phyloP scores from a whole-genome alignment of 176 grass and related monocot species.

The Oropetium thomaeum region DNA sequence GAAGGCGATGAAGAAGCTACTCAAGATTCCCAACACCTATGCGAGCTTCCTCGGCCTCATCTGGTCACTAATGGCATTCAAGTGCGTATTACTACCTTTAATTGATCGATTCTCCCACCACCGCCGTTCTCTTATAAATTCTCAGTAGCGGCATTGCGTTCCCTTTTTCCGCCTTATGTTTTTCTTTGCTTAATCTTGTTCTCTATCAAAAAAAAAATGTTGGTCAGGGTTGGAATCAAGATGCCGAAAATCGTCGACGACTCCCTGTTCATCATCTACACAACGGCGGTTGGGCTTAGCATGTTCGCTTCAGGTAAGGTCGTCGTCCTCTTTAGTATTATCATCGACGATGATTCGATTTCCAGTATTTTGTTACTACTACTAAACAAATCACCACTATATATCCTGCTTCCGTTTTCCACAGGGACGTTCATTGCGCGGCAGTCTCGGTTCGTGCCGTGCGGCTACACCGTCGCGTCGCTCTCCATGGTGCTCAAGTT shows the following conservation, averaged over 20 bases:
- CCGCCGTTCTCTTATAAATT: too few relatives aligned
- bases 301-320: conserved; percentile 76
- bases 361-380: neutral
- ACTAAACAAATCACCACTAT: neutral
- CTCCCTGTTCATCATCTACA: conserved; percentile 57
- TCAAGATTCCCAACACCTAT: conserved; percentile 71
- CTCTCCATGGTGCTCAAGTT: conserved; percentile 64
- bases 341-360: neutral
- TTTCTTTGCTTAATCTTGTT: neutral
- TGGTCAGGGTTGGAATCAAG: conserved; percentile 49
- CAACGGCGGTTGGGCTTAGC: conserved; percentile 70
- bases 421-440: conserved; percentile 87
- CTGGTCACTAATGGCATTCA: conserved; percentile 75
- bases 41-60: conserved; percentile 75
- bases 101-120: too few relatives aligned
- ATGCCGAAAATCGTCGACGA: conserved; percentile 67
- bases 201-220: too few relatives aligned
- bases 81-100: too few relatives aligned
- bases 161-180: neutral
- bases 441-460: conserved; percentile 61
- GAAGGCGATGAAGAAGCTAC: conserved; percentile 70
- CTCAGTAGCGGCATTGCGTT: neutral
- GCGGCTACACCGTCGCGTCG: conserved; percentile 62
- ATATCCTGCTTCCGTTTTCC: neutral
- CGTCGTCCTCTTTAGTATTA: too few relatives aligned